These are phyloP conservation scores for Colletotrichum karsti DNA, from an alignment of 2,329 filamentous ascomycete genomes.

Conservation along the genomic window DNA sequence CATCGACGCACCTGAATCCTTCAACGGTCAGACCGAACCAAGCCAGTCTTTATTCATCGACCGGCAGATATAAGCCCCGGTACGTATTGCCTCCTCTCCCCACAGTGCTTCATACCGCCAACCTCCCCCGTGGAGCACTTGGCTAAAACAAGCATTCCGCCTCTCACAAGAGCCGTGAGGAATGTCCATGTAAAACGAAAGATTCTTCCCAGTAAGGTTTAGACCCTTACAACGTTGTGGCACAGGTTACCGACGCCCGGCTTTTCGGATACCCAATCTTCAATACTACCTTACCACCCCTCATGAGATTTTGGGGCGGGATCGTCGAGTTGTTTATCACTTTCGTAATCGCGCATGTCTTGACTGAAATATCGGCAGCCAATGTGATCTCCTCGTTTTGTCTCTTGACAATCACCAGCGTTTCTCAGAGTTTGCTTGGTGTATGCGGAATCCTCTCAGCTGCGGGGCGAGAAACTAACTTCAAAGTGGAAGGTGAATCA, in stretches of 20 bases:
- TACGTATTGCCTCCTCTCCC: too few species aligned
- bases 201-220: neutral
- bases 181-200: neutral
- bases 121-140: too few species aligned
- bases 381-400: too few species aligned
- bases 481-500: conserved; percentile 15
- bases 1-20: neutral
- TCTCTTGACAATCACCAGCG: neutral
- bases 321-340: neutral
- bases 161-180: neutral
- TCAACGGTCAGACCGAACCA: neutral
- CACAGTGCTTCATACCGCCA: too few species aligned
- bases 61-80: neutral
- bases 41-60: neutral
- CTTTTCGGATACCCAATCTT: neutral
- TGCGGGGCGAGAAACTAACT: conserved; percentile 10
- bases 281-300: neutral
- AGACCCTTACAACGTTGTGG: neutral
- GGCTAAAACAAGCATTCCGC: neutral
- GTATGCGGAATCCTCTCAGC: neutral
- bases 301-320: neutral
- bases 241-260: neutral
- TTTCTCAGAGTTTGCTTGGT: neutral
- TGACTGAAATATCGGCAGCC: too few species aligned
- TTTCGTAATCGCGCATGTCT: too few species aligned